Evolutionary conservation across 2,329 filamentous ascomycete genomes (phyloP), one percentile per base, ranked within the genome.

Genomic region (Coleophoma crateriformis): DNA sequence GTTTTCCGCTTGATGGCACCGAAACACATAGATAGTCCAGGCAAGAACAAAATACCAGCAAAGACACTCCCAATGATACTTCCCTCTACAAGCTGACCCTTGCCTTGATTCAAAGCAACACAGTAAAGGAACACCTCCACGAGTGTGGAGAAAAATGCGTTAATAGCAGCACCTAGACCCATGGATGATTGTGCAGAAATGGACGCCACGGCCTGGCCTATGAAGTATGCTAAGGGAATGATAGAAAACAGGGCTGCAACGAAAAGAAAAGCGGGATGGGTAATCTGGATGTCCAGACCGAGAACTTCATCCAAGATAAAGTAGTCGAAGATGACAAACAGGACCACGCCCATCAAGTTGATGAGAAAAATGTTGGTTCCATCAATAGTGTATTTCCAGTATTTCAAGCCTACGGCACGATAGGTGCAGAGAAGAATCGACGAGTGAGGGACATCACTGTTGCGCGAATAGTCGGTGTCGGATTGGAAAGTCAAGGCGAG

Each of bases 311-410:
- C 78, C 22, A 99, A 74, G 20, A 99, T 76, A 52, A 84, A 84
- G 77, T 92, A 97, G 73, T 99, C 94, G 57, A 95, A 82, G 54
- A 99, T 95, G 62, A 92, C 88, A 64, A 99, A 96, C 20, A 88
- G 73, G n/a, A 99, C 94, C 15, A 99, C 81, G 12, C 83, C 87
- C 72, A 97, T 89, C 50, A 99, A 79, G 67, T 99, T 99, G 75
- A 99, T 96, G 58, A 99, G 82, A 71, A 99, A 97, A 64, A 99
- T 95, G 70, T 99, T 99, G 53, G 94, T 99, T 49, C 94, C 95
- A 64, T 99, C 94, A 51, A 99, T 78, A 4, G 94, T 99, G 71
- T 99, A 99, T 71, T 99, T 99, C 92, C 95, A 99, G 74, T 99
- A 99, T 68, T 92, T 92, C 58, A 84, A 77, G 12, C 94, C 94